Evolutionary conservation across 805 yeast species (phyloP), one percentile per base, ranked within the genome.

Genomic region (Wickerhamomyces strasburgensis): DNA sequence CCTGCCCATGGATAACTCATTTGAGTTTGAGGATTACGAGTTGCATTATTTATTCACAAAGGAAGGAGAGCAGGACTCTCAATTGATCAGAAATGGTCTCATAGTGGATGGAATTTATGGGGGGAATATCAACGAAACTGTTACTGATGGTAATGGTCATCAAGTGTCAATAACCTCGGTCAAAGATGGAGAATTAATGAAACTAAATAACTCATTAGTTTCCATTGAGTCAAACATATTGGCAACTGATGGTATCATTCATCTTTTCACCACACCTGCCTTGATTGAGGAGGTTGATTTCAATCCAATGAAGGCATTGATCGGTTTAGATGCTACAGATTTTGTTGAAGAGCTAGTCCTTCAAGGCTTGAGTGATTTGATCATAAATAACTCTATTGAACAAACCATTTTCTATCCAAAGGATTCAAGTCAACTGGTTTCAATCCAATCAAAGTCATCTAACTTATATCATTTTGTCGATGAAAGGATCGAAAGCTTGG

Each of bases 281-380:
- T 34, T 60, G 19, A 38, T 44, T 19, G 55, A 44, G 0, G 24
- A 38, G 1, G 36, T 73, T 14, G 46, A 42, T 2, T 73, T 76
- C 47, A 75, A 76, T 23, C 73, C 76, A 1, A 67, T 77, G 44
- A 80, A 77, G 51, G 72, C 76, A 46, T 55, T 82, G 3, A 61
- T 73, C 35, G 87, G 84, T 0, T 54, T 78, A 30, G 71, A 78
- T 40, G 78, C 76, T 34, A 65, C 80, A 3, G 66, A 66, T 19
- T 78, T 85, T 54, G 89, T 84, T 5, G 69, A 72, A n/a, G 95
- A 86, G 48, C 47, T 86, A 13, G 65, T 74, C 30, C 73, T 84
- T 36, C 72, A 88, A 40, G 69, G 72, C 10, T 58, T 86, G 14
- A 59, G 65, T 2, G 43, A 69, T 30, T 58, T 85, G 33, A 72